phyloP scores from a whole-genome alignment of 2,329 filamentous ascomycete genomes.

The Aaosphaeria pasadenensis region DNA sequence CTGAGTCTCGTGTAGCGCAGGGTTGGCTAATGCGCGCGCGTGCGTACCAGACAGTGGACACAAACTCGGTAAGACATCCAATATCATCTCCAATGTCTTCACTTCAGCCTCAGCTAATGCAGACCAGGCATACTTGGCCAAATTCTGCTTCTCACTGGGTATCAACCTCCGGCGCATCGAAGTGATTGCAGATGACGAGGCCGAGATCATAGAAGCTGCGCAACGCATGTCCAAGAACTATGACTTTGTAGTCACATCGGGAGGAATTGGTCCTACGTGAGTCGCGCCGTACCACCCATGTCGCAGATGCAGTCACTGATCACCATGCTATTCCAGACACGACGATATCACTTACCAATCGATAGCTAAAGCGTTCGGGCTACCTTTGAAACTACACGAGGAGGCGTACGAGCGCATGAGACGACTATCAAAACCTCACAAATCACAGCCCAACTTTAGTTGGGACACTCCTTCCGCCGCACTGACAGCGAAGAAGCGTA shows the following conservation, averaged over 20 bases:
- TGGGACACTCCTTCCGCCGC: constrained; percentile 81
- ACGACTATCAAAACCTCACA: constrained; percentile 69
- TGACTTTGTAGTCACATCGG: constrained; percentile 92
- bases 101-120: constrained; percentile 11
- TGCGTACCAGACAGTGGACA: constrained; percentile 57
- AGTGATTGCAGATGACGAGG: constrained; percentile 89
- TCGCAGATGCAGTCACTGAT: constrained; percentile 13
- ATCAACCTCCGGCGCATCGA: constrained; percentile 80
- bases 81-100: neutral
- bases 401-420: constrained; percentile 81
- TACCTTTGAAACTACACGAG: constrained; percentile 74
- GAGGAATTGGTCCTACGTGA: constrained; percentile 93
- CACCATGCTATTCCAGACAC: constrained; percentile 57
- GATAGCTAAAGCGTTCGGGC: constrained; percentile 82
- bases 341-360: constrained; percentile 97
- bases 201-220: constrained; percentile 84
- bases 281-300: constrained; percentile 28
- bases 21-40: constrained; percentile 1
- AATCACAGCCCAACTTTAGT: constrained; percentile 70
- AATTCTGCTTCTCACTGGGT: constrained; percentile 63
- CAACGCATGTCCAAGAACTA: constrained; percentile 83
- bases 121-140: constrained; percentile 55
- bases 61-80: constrained; percentile 50
- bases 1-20: neutral
- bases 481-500: constrained; percentile 78